Evolutionary conservation across 306 rosid genomes (phyloP).

Genomic region (Trifolium dubium): DNA sequence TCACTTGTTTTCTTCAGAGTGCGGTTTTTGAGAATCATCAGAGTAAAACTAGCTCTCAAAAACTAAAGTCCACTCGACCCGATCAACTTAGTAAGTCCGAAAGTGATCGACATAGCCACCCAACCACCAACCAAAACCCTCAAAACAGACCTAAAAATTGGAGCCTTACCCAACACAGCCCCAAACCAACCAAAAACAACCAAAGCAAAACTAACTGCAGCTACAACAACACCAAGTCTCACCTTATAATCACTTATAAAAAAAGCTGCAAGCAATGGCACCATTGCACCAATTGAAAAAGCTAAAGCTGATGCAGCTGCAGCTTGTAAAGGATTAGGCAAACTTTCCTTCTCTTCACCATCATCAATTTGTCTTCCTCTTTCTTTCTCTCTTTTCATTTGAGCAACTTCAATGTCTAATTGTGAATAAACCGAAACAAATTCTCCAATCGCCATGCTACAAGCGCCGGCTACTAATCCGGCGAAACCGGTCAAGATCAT

Average conservation of each 20-base stretch:
- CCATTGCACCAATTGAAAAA: constrained; percentile 82
- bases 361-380: constrained; percentile 24
- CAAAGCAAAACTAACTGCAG: constrained; percentile 74
- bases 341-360: constrained; percentile 48
- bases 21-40: not conserved
- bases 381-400: constrained; percentile 61
- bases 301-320: constrained; percentile 89
- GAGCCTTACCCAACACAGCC: constrained; percentile 71
- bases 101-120: constrained; percentile 91
- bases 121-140: constrained; percentile 90
- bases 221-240: constrained; percentile 65
- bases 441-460: constrained; percentile 98
- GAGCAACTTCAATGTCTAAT: constrained; percentile 79
- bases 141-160: constrained; percentile 49
- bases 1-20: too few species aligned
- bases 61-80: constrained; percentile 68
- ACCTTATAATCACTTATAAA: constrained; percentile 68
- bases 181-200: constrained; percentile 79
- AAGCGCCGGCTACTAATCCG: constrained; percentile 85
- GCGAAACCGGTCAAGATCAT: constrained; percentile 93
- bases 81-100: constrained; percentile 77
- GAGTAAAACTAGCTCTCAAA: not conserved
- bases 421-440: constrained; percentile 94
- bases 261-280: constrained; percentile 84
- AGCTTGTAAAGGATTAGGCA: constrained; percentile 89